phyloP scores from a whole-genome alignment of 2,329 filamentous ascomycete genomes.

The Ceratocystis colombiana region DNA sequence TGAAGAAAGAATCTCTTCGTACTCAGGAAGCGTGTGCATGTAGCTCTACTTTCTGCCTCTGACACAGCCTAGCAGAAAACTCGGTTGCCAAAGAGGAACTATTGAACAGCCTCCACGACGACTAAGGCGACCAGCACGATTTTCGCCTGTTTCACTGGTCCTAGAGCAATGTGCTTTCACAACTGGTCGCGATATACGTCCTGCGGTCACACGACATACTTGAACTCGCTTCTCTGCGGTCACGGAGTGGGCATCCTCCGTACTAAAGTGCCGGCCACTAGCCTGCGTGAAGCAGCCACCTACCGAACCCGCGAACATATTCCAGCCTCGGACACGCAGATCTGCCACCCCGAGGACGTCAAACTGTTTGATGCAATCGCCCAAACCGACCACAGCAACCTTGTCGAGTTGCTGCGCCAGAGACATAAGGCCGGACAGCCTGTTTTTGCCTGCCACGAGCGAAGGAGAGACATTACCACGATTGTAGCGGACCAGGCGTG shows the following conservation, averaged over 20 bases:
- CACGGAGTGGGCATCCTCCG: slow-evolving; percentile 15
- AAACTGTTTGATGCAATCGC: slow-evolving; percentile 7
- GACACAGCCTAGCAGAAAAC: not conserved
- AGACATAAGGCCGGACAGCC: slow-evolving; percentile 35
- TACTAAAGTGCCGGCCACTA: slow-evolving; percentile 2
- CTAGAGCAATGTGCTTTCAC: slow-evolving; percentile 16
- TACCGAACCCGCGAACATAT: slow-evolving; percentile 12
- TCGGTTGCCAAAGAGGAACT: too few species aligned
- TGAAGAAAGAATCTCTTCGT: not conserved
- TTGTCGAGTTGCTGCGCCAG: slow-evolving; percentile 38
- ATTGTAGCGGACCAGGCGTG: not conserved
- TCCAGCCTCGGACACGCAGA: not conserved
- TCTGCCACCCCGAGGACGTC: not conserved
- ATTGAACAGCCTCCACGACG: not conserved
- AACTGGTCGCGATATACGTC: slow-evolving; percentile 13
- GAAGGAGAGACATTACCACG: slow-evolving; percentile 4
- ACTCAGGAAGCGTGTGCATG: not conserved
- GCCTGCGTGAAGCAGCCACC: slow-evolving; percentile 8
- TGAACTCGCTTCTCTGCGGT: not conserved
- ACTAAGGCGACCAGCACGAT: not conserved
- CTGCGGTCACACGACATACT: slow-evolving; percentile 14
- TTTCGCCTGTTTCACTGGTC: not conserved
- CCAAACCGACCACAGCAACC: not conserved
- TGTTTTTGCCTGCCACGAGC: slow-evolving; percentile 32
- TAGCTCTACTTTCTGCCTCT: not conserved